A percentile compares a stretch with the other conserved stretches of the same genome.
phyloP scores from a whole-genome alignment of 2,329 filamentous ascomycete genomes.

The Paecilomyces fulvus region DNA sequence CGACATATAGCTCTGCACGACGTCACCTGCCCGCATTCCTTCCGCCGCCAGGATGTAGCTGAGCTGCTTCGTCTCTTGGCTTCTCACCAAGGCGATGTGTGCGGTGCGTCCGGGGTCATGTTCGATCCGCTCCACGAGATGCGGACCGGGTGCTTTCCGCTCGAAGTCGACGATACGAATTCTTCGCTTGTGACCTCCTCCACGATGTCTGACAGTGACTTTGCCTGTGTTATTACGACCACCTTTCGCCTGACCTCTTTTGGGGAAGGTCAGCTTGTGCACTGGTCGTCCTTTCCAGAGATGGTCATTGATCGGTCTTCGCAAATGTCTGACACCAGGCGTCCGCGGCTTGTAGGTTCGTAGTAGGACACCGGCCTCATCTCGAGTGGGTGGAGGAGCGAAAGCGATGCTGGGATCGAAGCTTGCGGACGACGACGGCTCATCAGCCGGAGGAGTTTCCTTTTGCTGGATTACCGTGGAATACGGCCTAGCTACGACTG shows the following conservation, averaged over 20 bases:
- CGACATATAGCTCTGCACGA: slow-evolving; percentile 81
- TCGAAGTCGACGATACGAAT: slow-evolving; percentile 88
- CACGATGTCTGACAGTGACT: slow-evolving; percentile 83
- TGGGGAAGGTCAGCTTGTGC: slow-evolving; percentile 75
- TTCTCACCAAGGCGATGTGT: slow-evolving; percentile 80
- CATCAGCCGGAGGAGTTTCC: slow-evolving; percentile 14
- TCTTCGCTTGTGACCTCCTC: slow-evolving; percentile 83
- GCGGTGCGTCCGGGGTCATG: slow-evolving; percentile 90
- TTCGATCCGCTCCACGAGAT: slow-evolving; percentile 87
- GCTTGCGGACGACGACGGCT: slow-evolving; percentile 23
- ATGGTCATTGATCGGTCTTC: slow-evolving; percentile 89
- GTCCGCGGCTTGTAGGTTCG: slow-evolving; percentile 90
- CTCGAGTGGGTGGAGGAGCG: slow-evolving; percentile 37
- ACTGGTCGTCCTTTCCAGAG: slow-evolving; percentile 88
- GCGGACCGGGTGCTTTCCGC: slow-evolving; percentile 68
- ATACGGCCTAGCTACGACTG: slow-evolving; percentile 43
- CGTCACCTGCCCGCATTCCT: slow-evolving; percentile 82
- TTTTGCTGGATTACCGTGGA: slow-evolving; percentile 39
- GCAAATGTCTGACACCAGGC: slow-evolving; percentile 83
- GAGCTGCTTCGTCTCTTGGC: slow-evolving; percentile 63
- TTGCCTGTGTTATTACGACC: slow-evolving; percentile 81
- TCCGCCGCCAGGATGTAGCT: slow-evolving; percentile 95
- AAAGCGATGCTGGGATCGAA: slow-evolving; percentile 32
- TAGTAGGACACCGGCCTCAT: slow-evolving; percentile 43
- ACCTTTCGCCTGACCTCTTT: slow-evolving; percentile 87